Evolutionary conservation across 2,329 filamentous ascomycete species (phyloP).

Genomic region (Pseudocercospora vitis): DNA sequence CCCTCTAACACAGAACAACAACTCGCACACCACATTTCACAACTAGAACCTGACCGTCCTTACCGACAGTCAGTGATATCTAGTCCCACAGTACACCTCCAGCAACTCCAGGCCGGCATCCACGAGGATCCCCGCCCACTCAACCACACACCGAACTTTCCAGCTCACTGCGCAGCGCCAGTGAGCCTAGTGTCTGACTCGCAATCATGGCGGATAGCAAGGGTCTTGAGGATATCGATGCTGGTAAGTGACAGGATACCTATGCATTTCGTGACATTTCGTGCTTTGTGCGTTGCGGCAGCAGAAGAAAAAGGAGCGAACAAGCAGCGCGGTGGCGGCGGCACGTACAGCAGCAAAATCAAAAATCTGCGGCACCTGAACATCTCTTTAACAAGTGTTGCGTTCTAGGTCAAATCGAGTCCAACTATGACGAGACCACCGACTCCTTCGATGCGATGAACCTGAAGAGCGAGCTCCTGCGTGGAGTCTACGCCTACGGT

Average conservation of each 20-base stretch:
- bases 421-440: constrained; percentile 99
- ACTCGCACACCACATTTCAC: constrained; percentile 29
- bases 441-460: constrained; percentile 99
- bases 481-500: constrained; percentile 99
- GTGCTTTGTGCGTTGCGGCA: background rate
- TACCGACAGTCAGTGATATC: constrained; percentile 49
- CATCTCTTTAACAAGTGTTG: constrained; percentile 13
- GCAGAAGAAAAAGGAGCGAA: constrained; percentile 7
- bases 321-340: constrained; percentile 5
- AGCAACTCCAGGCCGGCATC: constrained; percentile 41
- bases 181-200: constrained; percentile 54
- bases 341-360: constrained; percentile 11
- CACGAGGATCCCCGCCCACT: constrained; percentile 43
- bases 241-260: constrained; percentile 66
- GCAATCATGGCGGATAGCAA: constrained; percentile 98
- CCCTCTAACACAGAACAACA: constrained; percentile 22
- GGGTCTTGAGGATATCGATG: constrained; percentile 96
- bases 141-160: constrained; percentile 41
- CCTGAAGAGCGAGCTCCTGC: constrained; percentile 94
- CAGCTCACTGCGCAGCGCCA: constrained; percentile 76
- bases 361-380: background rate
- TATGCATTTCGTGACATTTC: constrained; percentile 4
- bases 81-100: constrained; percentile 41
- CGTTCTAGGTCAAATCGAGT: constrained; percentile 93
- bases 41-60: constrained; percentile 48